These are phyloP conservation scores for Moniliella sp. DNA, from an alignment of 1,284 basidiomycete species.

Conservation along the genomic window DNA sequence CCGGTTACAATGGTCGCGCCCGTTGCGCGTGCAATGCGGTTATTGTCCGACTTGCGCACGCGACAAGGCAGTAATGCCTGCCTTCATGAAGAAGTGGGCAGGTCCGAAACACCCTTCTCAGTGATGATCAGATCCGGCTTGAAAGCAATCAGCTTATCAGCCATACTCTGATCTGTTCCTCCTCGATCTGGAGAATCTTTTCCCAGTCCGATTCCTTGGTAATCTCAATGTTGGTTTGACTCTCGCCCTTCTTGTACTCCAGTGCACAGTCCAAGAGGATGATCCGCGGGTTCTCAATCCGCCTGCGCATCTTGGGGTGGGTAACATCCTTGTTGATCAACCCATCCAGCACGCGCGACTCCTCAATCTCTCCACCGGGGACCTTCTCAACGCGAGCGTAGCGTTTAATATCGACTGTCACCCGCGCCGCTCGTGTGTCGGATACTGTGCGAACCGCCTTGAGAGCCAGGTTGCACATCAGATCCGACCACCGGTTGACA, in stretches of 20 bases:
- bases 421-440: no score
- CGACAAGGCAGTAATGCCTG: conserved; percentile 75
- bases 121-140: conserved; percentile 88
- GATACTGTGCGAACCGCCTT: conserved; percentile 74
- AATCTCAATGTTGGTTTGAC: conserved; percentile 95
- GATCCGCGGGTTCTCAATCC: conserved; percentile 73
- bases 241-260: conserved; percentile 98
- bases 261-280: conserved; percentile 81
- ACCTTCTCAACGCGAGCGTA: conserved; percentile 94
- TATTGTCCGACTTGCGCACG: conserved; percentile 94
- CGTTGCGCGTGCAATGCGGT: conserved; percentile 81
- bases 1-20: conserved; percentile 93
- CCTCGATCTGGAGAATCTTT: conserved; percentile 76
- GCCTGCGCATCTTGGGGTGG: conserved; percentile 80
- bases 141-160: conserved; percentile 68
- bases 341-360: conserved; percentile 63
- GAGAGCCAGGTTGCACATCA: conserved; percentile 86
- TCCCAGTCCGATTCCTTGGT: conserved; percentile 83
- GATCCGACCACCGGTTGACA: conserved; percentile 78
- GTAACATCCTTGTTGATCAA: conserved; percentile 99
- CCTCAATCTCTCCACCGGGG: conserved; percentile 87
- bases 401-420: conserved; percentile 91
- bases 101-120: conserved; percentile 93
- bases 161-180: conserved; percentile 79
- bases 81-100: conserved; percentile 70